Conservation (phyloP, 2,329 filamentous ascomycete species). For the Aureobasidium sp. region DNA sequence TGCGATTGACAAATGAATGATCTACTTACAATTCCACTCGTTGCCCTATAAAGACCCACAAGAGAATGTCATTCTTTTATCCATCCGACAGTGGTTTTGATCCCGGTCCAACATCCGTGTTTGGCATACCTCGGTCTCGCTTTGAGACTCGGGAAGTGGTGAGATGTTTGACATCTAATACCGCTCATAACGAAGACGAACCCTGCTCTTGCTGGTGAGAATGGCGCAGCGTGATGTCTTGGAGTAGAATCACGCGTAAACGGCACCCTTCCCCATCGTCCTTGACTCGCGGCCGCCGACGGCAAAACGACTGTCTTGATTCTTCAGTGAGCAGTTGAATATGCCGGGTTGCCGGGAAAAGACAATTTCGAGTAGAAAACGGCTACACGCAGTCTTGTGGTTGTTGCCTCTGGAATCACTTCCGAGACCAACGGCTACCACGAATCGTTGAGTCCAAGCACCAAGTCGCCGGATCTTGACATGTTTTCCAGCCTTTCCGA, state of each 20-base stretch:
- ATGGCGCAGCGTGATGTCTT: background rate
- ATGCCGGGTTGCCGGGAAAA: background rate
- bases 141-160: background rate
- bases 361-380: background rate
- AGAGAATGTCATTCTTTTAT: background rate
- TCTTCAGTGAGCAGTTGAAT: background rate
- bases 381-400: background rate
- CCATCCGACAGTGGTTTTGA: background rate
- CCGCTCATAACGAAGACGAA: background rate
- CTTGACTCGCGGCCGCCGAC: background rate
- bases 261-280: background rate
- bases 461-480: background rate
- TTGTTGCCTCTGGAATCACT: background rate
- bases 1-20: background rate
- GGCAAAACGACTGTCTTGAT: background rate
- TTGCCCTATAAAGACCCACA: background rate
- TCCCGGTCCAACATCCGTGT: background rate
- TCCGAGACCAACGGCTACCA: background rate
- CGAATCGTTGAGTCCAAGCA: background rate
- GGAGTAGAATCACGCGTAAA: background rate
- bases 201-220: background rate
- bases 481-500: background rate
- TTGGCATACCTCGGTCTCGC: background rate
- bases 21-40: background rate
- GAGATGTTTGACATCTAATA: background rate